Conservation (phyloP, 495 filamentous ascomycete species). For the Lepraria neglecta region DNA sequence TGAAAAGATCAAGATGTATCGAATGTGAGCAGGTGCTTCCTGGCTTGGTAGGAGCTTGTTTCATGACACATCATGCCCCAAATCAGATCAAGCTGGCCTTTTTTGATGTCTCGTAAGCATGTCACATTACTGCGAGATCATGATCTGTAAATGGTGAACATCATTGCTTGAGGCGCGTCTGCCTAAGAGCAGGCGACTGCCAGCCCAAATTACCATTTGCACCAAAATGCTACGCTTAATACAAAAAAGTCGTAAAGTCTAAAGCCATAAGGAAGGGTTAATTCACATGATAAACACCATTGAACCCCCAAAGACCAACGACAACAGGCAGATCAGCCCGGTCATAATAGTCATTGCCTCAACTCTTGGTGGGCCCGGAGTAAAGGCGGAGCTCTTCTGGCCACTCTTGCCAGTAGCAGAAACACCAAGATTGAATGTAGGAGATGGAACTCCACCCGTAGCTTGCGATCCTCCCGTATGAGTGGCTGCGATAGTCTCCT, state of each 20-base stretch:
- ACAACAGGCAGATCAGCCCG: constrained; percentile 14
- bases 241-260: background rate
- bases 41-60: too few species aligned
- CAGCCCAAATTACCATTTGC: background rate
- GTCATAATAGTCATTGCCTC: constrained; percentile 12
- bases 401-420: background rate
- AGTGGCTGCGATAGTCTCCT: constrained; percentile 25
- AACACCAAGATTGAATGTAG: constrained; percentile 23
- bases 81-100: too few species aligned
- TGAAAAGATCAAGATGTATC: too few species aligned
- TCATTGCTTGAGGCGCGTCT: background rate
- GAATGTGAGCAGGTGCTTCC: too few species aligned
- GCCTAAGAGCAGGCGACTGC: background rate
- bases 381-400: constrained; percentile 15
- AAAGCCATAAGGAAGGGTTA: background rate
- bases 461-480: constrained; percentile 19
- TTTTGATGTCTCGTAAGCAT: too few species aligned
- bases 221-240: background rate
- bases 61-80: too few species aligned
- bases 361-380: constrained; percentile 8
- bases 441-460: constrained; percentile 4
- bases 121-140: too few species aligned
- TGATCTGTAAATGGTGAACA: too few species aligned
- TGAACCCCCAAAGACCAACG: constrained; percentile 16
- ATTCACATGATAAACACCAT: constrained; percentile 9